Evolutionary conservation across 345 rosid species (phyloP).

Genomic region (Erysimum cheiranthoides): DNA sequence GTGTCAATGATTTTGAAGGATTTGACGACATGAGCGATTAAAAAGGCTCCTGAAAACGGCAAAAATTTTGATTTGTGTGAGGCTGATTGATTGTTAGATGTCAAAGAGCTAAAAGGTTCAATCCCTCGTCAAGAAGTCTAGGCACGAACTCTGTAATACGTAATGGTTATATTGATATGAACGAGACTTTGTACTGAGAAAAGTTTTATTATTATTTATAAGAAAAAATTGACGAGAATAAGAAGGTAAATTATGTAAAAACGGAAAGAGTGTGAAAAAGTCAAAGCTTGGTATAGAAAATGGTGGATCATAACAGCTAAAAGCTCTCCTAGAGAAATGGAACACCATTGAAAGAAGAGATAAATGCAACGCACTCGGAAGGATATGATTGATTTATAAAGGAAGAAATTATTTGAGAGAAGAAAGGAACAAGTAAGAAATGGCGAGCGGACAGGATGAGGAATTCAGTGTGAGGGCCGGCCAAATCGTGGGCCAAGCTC

Average conservation of each 20-base stretch:
- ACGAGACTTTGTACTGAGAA: slow-evolving; percentile 18
- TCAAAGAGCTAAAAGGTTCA: slow-evolving; percentile 20
- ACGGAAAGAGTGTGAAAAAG: slow-evolving; percentile 5
- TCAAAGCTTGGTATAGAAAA: slow-evolving; percentile 28
- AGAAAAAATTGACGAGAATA: neutral
- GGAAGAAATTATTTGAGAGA: slow-evolving; percentile 3
- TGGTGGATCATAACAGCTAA: slow-evolving; percentile 27
- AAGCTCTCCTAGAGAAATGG: slow-evolving; percentile 25
- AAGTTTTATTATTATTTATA: neutral
- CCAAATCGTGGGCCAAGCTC: slow-evolving; percentile 46
- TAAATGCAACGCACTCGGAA: neutral
- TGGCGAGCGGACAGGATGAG: slow-evolving; percentile 40
- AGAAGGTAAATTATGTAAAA: neutral
- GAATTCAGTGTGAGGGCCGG: slow-evolving; percentile 44
- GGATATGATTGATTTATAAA: neutral
- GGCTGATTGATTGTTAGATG: slow-evolving; percentile 27
- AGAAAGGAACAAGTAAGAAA: slow-evolving; percentile 30
- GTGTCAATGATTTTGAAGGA: slow-evolving; percentile 58
- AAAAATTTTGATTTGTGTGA: slow-evolving; percentile 30
- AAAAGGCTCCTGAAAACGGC: slow-evolving; percentile 21
- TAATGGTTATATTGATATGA: slow-evolving; percentile 17
- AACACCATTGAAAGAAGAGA: slow-evolving; percentile 28
- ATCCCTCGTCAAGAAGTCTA: slow-evolving; percentile 10
- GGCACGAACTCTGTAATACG: slow-evolving; percentile 28
- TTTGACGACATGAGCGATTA: slow-evolving; percentile 63